Conservation (phyloP, 345 rosid genomes). For the Acer yangbiense region DNA sequence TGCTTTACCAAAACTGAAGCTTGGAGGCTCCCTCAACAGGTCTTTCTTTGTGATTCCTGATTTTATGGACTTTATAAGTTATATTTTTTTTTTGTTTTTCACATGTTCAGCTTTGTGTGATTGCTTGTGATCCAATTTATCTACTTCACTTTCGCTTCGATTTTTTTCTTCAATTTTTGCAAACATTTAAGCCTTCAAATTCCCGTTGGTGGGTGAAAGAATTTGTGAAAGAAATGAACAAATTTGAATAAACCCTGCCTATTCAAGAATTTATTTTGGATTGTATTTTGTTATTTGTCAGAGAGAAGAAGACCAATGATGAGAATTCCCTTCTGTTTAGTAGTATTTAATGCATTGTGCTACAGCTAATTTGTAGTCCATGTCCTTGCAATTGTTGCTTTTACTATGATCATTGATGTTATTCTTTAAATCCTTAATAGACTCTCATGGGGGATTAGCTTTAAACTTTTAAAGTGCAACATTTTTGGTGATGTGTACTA, state of each 20-base stretch:
- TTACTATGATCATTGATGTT: background rate
- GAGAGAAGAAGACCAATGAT: background rate
- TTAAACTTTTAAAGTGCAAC: background rate
- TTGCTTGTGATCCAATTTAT: background rate
- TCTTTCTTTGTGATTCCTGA: slow-evolving; percentile 43
- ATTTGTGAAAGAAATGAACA: background rate
- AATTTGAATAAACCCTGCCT: background rate
- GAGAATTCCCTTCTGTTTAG: background rate
- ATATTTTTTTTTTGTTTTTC: background rate
- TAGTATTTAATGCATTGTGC: background rate
- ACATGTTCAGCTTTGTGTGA: background rate
- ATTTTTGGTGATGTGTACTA: background rate
- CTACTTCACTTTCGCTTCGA: background rate
- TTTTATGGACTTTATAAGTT: too few species aligned
- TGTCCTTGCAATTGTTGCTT: background rate
- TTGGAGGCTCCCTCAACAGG: slow-evolving; percentile 54
- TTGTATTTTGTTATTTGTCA: background rate
- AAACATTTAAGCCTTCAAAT: background rate
- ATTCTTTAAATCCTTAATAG: background rate
- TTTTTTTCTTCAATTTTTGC: background rate
- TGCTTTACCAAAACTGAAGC: slow-evolving; percentile 53
- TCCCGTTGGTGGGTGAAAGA: background rate
- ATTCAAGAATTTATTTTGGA: background rate
- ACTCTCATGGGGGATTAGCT: background rate
- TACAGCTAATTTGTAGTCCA: background rate